Evolutionary conservation across 345 rosid species (phyloP).

Genomic region (Eucalyptus polybractea): DNA sequence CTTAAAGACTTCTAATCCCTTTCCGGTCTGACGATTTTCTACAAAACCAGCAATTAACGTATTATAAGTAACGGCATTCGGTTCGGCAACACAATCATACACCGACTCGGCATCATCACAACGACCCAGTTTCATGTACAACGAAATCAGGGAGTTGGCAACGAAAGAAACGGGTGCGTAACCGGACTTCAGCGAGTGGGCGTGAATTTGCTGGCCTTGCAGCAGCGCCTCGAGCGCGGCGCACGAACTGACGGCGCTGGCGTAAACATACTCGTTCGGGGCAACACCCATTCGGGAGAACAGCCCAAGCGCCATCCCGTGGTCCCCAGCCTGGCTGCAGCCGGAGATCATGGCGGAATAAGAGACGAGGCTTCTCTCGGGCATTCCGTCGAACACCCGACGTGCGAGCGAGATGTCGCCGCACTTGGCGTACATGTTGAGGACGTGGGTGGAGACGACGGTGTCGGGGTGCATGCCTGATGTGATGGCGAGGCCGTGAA

Average conservation of each 20-base stretch:
- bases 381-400: slow-evolving; percentile 41
- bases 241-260: slow-evolving; percentile 35
- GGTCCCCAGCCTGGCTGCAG: slow-evolving; percentile 26
- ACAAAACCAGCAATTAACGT: slow-evolving; percentile 45
- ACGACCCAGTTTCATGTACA: slow-evolving; percentile 45
- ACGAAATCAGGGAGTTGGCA: slow-evolving; percentile 37
- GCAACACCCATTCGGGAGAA: slow-evolving; percentile 15
- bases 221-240: slow-evolving; percentile 11
- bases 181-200: slow-evolving; percentile 34
- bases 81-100: slow-evolving; percentile 2
- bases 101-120: slow-evolving; percentile 24
- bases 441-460: slow-evolving; percentile 30
- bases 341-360: slow-evolving; percentile 66
- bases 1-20: slow-evolving; percentile 25
- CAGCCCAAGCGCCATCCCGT: slow-evolving; percentile 16
- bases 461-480: slow-evolving; percentile 17
- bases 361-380: slow-evolving; percentile 37
- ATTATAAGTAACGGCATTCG: slow-evolving; percentile 40
- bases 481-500: slow-evolving; percentile 35
- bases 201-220: slow-evolving; percentile 40
- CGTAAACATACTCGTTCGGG: slow-evolving; percentile 41
- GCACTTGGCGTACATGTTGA: slow-evolving; percentile 49
- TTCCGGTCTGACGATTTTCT: slow-evolving; percentile 20
- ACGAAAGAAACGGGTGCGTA: slow-evolving; percentile 26
- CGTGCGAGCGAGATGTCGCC: slow-evolving; percentile 25